Evolutionary conservation across 345 rosid genomes (phyloP).

Genomic region (Erysimum cheiranthoides): DNA sequence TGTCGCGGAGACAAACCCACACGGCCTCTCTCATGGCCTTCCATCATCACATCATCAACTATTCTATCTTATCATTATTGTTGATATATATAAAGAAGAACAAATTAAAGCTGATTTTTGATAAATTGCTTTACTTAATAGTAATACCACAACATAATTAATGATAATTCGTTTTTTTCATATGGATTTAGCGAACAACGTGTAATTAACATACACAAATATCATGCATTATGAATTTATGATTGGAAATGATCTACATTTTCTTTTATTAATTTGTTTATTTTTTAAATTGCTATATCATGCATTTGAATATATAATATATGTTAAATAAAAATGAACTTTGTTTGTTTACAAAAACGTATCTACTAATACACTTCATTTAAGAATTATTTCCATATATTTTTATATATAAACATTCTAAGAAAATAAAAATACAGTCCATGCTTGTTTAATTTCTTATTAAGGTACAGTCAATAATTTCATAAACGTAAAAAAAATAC

Average conservation of each 20-base stretch:
- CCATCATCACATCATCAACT: constrained; percentile 38
- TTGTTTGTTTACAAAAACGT: not conserved
- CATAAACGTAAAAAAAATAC: constrained; percentile 11
- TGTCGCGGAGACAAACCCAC: constrained; percentile 47
- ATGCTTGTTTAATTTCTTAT: constrained; percentile 8
- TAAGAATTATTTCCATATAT: not conserved
- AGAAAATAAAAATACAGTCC: not conserved
- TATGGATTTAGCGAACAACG: not conserved
- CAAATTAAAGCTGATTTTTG: not conserved
- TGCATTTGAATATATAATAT: constrained; percentile 8
- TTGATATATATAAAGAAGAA: not conserved
- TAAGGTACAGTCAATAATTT: not conserved
- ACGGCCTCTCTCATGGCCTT: constrained; percentile 45
- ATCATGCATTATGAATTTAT: constrained; percentile 25
- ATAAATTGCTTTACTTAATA: constrained; percentile 6
- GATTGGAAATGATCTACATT: constrained; percentile 5
- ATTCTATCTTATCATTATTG: not conserved
- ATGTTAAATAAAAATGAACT: not conserved
- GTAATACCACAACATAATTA: constrained; percentile 23
- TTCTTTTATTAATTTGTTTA: not conserved
- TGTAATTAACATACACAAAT: constrained; percentile 31
- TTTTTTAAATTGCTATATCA: not conserved
- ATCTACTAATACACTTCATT: not conserved
- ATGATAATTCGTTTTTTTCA: not conserved
- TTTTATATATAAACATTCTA: not conserved